Conservation (phyloP, 257 asterid species). For the Catharanthus roseus region DNA sequence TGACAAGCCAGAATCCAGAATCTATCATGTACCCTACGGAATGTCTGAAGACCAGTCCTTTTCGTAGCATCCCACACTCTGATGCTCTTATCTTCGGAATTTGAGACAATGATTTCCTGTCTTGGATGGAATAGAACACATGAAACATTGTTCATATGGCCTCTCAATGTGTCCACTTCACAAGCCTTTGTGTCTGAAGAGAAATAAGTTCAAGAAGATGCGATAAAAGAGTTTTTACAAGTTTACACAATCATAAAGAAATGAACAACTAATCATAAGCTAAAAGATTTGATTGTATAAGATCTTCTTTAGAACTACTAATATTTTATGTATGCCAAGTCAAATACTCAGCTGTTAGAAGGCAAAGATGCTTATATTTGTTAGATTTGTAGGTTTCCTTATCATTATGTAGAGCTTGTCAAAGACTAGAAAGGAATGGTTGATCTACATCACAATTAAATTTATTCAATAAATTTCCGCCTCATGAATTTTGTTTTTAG, state of each 20-base stretch:
- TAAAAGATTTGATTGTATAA: not conserved
- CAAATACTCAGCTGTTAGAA: not conserved
- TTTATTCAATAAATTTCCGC: not conserved
- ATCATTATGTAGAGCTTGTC: too few relatives aligned
- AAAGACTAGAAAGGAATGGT: not conserved
- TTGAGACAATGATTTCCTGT: conserved; percentile 92
- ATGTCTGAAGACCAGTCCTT: conserved; percentile 94
- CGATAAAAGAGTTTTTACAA: not conserved
- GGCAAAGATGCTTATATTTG: not conserved
- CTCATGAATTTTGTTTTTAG: not conserved
- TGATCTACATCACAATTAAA: not conserved
- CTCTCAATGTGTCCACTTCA: conserved; percentile 99
- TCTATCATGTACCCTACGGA: conserved; percentile 96
- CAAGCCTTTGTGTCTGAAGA: conserved; percentile 94
- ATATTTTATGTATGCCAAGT: too few relatives aligned
- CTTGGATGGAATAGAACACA: conserved; percentile 80
- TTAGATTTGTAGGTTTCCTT: too few relatives aligned
- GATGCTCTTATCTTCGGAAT: conserved; percentile 96
- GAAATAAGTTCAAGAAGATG: not conserved
- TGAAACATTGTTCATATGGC: conserved; percentile 96
- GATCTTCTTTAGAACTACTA: too few relatives aligned
- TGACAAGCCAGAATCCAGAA: conserved; percentile 96
- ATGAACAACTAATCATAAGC: not conserved
- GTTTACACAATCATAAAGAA: not conserved
- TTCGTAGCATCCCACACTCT: conserved; percentile 99